Conservation (phyloP, 371 early-diverging fungal genomes). For the Mucor plumbeus region DNA sequence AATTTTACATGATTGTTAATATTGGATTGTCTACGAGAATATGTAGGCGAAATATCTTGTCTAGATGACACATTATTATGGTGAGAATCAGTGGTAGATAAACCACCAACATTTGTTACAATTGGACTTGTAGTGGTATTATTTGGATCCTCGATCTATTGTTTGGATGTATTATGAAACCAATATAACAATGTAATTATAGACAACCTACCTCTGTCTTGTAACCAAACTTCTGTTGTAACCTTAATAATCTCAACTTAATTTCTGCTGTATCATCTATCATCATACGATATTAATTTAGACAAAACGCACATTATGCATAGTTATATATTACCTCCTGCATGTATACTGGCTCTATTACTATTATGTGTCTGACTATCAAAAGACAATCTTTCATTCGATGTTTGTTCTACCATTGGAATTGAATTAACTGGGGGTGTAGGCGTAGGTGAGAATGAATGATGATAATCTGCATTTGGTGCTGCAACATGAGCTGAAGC, state of each 20-base stretch:
- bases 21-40: constrained; percentile 17
- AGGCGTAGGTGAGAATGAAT: neutral
- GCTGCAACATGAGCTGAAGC: neutral
- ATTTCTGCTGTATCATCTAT: constrained; percentile 49
- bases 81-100: constrained; percentile 13
- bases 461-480: constrained; percentile 3
- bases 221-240: constrained; percentile 69
- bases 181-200: neutral
- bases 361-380: neutral
- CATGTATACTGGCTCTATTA: constrained; percentile 14
- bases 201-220: constrained; percentile 30
- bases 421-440: neutral
- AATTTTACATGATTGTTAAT: constrained; percentile 1
- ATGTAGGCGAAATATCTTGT: neutral
- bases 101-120: constrained; percentile 3
- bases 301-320: neutral
- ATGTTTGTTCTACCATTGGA: neutral
- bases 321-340: constrained; percentile 8
- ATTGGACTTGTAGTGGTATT: neutral
- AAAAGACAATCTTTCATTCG: neutral
- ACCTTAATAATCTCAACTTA: constrained; percentile 53
- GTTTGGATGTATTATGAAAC: neutral
- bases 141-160: neutral
- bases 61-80: neutral
- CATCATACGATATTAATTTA: neutral